Conservation (phyloP, 345 rosid species). For the Salix purpurea region DNA sequence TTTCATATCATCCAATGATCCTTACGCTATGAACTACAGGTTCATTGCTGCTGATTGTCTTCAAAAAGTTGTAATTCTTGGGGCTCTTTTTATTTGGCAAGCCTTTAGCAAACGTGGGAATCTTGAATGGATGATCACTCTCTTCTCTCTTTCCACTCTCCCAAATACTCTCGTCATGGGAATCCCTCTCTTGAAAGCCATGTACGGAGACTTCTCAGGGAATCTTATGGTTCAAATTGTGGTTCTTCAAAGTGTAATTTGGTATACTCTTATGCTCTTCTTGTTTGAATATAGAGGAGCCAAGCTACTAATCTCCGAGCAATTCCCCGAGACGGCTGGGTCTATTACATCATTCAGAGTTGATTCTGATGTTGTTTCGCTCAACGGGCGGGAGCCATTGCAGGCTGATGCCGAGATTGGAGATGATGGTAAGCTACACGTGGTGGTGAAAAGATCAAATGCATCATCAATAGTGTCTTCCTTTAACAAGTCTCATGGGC, state of each 20-base stretch:
- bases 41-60: conserved; percentile 82
- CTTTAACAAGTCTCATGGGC: conserved; percentile 56
- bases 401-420: conserved; percentile 81
- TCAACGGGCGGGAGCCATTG: conserved; percentile 69
- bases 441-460: conserved; percentile 54
- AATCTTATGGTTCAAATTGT: conserved; percentile 77
- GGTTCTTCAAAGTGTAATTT: conserved; percentile 71
- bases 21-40: conserved; percentile 72
- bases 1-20: conserved; percentile 71
- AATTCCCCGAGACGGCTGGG: conserved; percentile 78
- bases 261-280: conserved; percentile 82
- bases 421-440: conserved; percentile 80
- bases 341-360: conserved; percentile 73
- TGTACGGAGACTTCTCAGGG: conserved; percentile 80
- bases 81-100: conserved; percentile 70
- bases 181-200: conserved; percentile 72
- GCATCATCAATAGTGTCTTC: conserved; percentile 65
- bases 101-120: conserved; percentile 46
- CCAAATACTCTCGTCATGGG: conserved; percentile 90
- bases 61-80: conserved; percentile 64
- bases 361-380: conserved; percentile 71
- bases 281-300: conserved; percentile 83
- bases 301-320: conserved; percentile 62
- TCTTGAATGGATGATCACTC: conserved; percentile 78
- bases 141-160: conserved; percentile 72